Evolutionary conservation across 2,329 filamentous ascomycete species (phyloP).

Genomic region (Phialophora verrucosa): DNA sequence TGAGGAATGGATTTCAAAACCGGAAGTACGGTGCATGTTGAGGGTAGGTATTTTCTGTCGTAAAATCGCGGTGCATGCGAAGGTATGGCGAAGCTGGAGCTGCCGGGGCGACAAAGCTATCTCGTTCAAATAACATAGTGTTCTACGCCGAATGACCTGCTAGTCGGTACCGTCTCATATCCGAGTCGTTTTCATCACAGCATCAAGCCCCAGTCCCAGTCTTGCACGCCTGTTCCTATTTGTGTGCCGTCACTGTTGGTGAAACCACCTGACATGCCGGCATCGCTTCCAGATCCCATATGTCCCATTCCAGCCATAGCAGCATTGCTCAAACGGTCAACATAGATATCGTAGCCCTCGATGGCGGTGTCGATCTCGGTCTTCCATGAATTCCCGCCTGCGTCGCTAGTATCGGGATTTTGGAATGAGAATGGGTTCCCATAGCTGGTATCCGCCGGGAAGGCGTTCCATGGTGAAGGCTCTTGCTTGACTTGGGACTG

Average conservation of each 20-base stretch:
- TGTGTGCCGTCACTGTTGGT: slow-evolving; percentile 24
- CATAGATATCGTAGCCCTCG: slow-evolving; percentile 34
- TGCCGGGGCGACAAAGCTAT: neutral
- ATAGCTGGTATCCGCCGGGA: slow-evolving; percentile 4
- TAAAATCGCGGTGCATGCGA: neutral
- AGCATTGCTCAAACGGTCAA: slow-evolving; percentile 30
- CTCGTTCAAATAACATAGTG: neutral
- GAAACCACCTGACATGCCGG: neutral
- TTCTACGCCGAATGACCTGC: neutral
- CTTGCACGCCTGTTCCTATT: slow-evolving; percentile 29
- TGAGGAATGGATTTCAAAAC: slow-evolving; percentile 52
- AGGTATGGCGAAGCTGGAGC: neutral
- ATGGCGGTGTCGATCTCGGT: slow-evolving; percentile 34
- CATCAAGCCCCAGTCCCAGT: slow-evolving; percentile 33
- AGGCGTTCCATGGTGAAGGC: slow-evolving; percentile 3
- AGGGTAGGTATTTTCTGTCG: slow-evolving; percentile 47
- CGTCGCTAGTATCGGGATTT: slow-evolving; percentile 16
- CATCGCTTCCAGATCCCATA: neutral
- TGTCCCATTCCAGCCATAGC: slow-evolving; percentile 30
- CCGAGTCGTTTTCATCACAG: slow-evolving; percentile 3
- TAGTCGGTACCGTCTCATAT: neutral
- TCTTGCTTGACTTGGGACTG: slow-evolving; percentile 17
- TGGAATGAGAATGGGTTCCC: slow-evolving; percentile 23
- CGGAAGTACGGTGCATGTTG: slow-evolving; percentile 44
- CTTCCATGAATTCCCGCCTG: slow-evolving; percentile 32